Evolutionary conservation across 2,329 filamentous ascomycete genomes (phyloP), one percentile per base, ranked within the genome.

Genomic region (Colletotrichum tabaci): DNA sequence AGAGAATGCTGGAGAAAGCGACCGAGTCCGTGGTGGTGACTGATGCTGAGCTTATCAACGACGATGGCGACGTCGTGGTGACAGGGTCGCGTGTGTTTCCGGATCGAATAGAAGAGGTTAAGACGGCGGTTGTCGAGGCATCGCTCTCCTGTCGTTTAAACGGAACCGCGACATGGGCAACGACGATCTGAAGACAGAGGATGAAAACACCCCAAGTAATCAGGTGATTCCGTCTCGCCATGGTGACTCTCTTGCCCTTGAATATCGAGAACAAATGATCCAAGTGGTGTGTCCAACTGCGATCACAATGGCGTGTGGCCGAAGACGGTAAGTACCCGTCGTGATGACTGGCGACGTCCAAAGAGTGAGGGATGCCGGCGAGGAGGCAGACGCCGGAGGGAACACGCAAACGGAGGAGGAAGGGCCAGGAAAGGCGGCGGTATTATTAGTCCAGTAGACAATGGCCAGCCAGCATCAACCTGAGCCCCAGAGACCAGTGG

Each of bases 201-300:
- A 81, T 61, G 26, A 86, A 75, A 74, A 81, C 82, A 67, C 87
- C 74, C 55, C 86, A 73, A 46, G 79, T 79, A 79, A 79, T 82
- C 53, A 83, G 66, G 58, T 78, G 79, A 66, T 75, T 69, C 72
- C 80, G 77, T 68, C 75, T 80, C 46, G 65, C 68, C 68, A 71
- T 71, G 52, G n/a, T 60, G 47, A 60, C 35, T 21, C 10, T 57
- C 18, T 35, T 40, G n/a, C 23, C 50, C 5, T 10, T 18, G 30
- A 6, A 16, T 61, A 16, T 66, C 30, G 47, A 53, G 30, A 15
- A 47, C 18, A 53, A 15, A 40, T 26, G 30, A 7, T n/a, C 30
- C 26, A 46, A 30, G n/a, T 56, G 47, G 40, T 46, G 40, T 46
- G n/a, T 49, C 53, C 18, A 42, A 38, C 15, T 21, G n/a, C 40